phyloP scores from a whole-genome alignment of 345 rosid species.

The Brassica cretica region DNA sequence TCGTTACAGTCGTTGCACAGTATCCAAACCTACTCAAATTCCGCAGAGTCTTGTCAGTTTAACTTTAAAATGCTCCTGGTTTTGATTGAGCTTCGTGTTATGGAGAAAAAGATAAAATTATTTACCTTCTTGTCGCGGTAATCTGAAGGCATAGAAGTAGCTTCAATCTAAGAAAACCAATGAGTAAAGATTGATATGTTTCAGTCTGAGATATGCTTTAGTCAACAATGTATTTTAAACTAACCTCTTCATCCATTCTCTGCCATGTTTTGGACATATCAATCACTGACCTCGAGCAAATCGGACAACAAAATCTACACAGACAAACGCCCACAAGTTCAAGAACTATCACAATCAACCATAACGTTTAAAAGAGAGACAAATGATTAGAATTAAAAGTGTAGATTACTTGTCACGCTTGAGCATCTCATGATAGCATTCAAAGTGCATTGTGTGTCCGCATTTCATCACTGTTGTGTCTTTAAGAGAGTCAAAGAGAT shows the following conservation, averaged over 20 bases:
- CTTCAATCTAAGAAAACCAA: slow-evolving; percentile 65
- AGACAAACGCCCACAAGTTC: background rate
- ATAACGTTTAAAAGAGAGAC: slow-evolving; percentile 1
- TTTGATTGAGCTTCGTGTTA: background rate
- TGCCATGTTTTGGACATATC: slow-evolving; percentile 94
- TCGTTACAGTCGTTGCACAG: slow-evolving; percentile 96
- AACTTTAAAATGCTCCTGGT: background rate
- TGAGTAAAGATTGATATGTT: background rate
- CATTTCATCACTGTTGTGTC: slow-evolving; percentile 93
- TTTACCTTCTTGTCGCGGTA: slow-evolving; percentile 78
- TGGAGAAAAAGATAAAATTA: slow-evolving; percentile 2
- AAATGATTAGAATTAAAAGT: background rate
- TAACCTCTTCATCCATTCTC: slow-evolving; percentile 89
- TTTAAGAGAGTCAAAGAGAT: slow-evolving; percentile 88
- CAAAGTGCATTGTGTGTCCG: slow-evolving; percentile 94
- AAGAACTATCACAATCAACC: background rate
- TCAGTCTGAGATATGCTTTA: background rate
- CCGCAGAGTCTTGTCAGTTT: background rate
- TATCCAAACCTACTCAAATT: slow-evolving; percentile 79
- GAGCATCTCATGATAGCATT: slow-evolving; percentile 85
- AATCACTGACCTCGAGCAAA: slow-evolving; percentile 84
- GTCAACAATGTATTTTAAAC: slow-evolving; percentile 16
- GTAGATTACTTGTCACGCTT: slow-evolving; percentile 71
- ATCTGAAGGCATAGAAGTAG: slow-evolving; percentile 84
- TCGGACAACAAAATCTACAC: slow-evolving; percentile 81